phyloP scores from a whole-genome alignment of 441 rosid genomes.

The Eutrema salsugineum region DNA sequence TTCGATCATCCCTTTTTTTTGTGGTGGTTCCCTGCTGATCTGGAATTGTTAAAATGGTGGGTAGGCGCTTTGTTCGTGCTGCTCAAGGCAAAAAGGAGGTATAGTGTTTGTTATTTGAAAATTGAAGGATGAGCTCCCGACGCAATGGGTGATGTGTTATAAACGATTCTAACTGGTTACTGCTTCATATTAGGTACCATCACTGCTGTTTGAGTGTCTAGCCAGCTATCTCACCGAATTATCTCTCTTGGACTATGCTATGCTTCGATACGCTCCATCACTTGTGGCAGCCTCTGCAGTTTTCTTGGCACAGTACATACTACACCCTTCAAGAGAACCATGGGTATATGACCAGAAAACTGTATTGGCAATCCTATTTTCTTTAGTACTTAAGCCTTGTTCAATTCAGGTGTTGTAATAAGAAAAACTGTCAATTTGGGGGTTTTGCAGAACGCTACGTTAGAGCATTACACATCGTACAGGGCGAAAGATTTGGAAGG shows the following conservation, averaged over 20 bases:
- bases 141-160: not conserved
- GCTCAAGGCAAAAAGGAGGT: slow-evolving; percentile 87
- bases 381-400: not conserved
- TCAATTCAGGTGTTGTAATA: not conserved
- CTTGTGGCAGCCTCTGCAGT: slow-evolving; percentile 83
- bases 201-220: slow-evolving; percentile 77
- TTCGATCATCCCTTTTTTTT: not conserved
- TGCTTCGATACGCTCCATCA: slow-evolving; percentile 82
- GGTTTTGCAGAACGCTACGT: slow-evolving; percentile 58
- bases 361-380: not conserved
- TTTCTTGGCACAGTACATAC: slow-evolving; percentile 70
- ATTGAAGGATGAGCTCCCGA: not conserved
- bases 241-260: slow-evolving; percentile 71
- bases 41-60: slow-evolving; percentile 20
- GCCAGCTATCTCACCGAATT: slow-evolving; percentile 74
- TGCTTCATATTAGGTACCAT: slow-evolving; percentile 43
- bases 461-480: slow-evolving; percentile 84
- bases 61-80: slow-evolving; percentile 84
- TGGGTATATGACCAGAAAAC: slow-evolving; percentile 58
- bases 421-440: slow-evolving; percentile 10
- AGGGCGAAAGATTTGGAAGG: slow-evolving; percentile 54
- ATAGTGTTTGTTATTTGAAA: slow-evolving; percentile 16
- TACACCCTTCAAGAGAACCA: slow-evolving; percentile 66
- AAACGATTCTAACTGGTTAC: not conserved
- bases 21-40: slow-evolving; percentile 6